Evolutionary conservation across 306 rosid genomes (phyloP), one percentile per base, ranked within the genome.

Genomic region (Acacia crassicarpa): DNA sequence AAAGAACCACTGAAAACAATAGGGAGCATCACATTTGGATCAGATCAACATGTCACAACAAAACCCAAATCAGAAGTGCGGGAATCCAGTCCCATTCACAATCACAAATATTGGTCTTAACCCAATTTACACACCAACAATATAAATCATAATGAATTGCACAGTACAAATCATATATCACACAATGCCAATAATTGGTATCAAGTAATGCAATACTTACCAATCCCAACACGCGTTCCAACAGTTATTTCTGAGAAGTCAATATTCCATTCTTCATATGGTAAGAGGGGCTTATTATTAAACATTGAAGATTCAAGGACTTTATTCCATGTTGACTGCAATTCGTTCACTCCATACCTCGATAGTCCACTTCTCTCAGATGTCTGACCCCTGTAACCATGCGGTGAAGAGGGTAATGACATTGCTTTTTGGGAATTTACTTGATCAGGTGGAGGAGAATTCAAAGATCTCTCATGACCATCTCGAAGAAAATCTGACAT

Each of bases 181-280:
- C 6, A 22, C 1, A 8, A 84, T 40, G 79, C 62, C 10, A 4
- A 67, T 70, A 84, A 75, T 65, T 63, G 51, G 51, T 23, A 20
- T 33, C 59, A 79, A 72, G 68, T 25, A 51, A 82, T 81, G 69
- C 22, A 58, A 84, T 81, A 69, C 91, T 81, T 86, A 93, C 99
- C 99, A 46, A 95, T 93, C 79, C 99, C 99, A 77, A 95, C 94
- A 68, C 99, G 99, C 67, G 93, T 95, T 89, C 98, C 98, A 73
- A 95, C 97, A 53, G 88, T 92, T 84, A 95, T 86, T 86, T 95
- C 99, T 12, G 93, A 82, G 91, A 84, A 95, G 86, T 95, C 92
- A 48, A 95, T 91, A 78, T 91, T 91, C 99, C 99, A 95, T 76
- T 89, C 98, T 75, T 89, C 89, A 86, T 89, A 95, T 71, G 97